Conservation (phyloP, 2,329 filamentous ascomycete genomes). For the Penicillium frequentans region DNA sequence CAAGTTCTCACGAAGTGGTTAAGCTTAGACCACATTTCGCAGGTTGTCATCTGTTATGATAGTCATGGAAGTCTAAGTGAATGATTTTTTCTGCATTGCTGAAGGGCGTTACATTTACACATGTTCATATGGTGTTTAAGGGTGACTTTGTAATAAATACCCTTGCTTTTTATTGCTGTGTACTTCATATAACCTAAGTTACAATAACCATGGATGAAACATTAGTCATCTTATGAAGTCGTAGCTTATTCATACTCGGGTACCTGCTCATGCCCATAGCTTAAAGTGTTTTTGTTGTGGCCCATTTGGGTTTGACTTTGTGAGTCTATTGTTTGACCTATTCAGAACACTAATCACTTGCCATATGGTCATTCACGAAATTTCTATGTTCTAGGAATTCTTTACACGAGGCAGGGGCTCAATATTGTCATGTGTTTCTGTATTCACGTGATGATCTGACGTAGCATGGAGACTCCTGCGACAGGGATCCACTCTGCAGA, state of each 20-base stretch:
- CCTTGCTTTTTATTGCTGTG: background rate
- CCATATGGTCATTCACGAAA: background rate
- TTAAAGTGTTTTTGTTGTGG: too few relatives aligned
- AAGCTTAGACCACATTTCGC: background rate
- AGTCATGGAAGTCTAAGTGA: background rate
- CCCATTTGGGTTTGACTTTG: too few relatives aligned
- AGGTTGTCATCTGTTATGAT: background rate
- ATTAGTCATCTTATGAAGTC: background rate
- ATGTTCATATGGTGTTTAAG: background rate
- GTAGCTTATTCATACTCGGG: background rate
- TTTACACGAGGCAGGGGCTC: background rate
- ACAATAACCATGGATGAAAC: background rate
- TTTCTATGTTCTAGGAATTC: background rate
- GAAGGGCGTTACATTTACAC: background rate
- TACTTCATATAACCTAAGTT: background rate
- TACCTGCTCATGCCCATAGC: too few relatives aligned
- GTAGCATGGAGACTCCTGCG: background rate
- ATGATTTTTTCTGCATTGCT: background rate
- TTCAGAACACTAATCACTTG: background rate
- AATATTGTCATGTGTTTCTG: background rate
- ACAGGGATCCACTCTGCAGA: background rate
- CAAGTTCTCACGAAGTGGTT: slow-evolving; percentile 4
- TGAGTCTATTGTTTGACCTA: too few relatives aligned
- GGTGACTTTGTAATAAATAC: background rate
- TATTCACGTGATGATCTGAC: background rate